A percentile compares a stretch with the other conserved stretches of the same genome.
Conservation (phyloP, 306 rosid species). For the Acacia acuminata region DNA sequence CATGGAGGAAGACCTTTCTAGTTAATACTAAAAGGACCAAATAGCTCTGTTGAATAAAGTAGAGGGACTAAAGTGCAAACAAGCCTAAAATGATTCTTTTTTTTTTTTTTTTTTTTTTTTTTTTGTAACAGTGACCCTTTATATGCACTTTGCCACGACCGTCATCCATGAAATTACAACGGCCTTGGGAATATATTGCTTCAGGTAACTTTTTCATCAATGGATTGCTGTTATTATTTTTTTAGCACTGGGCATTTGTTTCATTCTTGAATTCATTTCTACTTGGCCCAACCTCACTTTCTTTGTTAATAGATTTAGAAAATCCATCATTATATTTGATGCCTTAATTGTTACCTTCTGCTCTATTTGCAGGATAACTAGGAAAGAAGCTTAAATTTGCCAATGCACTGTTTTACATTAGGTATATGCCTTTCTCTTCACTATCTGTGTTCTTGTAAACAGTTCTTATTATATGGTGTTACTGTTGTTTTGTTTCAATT, state of each 20-base stretch:
- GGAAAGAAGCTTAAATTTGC: constrained; percentile 78
- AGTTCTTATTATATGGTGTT: not conserved
- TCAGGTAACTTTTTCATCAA: constrained; percentile 65
- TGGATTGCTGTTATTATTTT: not conserved
- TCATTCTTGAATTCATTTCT: constrained; percentile 19
- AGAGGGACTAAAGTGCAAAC: not conserved
- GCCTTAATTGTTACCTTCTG: constrained; percentile 11
- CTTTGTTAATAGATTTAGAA: not conserved
- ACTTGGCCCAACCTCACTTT: not conserved
- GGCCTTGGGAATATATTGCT: constrained; percentile 90
- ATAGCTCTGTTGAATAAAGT: not conserved
- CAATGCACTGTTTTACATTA: constrained; percentile 14
- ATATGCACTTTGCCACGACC: constrained; percentile 79
- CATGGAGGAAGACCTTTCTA: not conserved
- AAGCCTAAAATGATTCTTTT: not conserved
- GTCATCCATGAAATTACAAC: constrained; percentile 78
- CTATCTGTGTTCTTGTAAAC: constrained; percentile 2
- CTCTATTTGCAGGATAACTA: constrained; percentile 67
- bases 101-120: not conserved
- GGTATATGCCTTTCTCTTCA: constrained; percentile 41
- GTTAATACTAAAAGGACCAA: not conserved
- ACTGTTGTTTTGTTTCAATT: not conserved
- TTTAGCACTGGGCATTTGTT: not conserved
- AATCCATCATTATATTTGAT: constrained; percentile 1
- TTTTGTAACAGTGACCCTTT: constrained; percentile 58